Evolutionary conservation across 805 yeast genomes (phyloP).

Genomic region (Maudiozyma turicensis): DNA sequence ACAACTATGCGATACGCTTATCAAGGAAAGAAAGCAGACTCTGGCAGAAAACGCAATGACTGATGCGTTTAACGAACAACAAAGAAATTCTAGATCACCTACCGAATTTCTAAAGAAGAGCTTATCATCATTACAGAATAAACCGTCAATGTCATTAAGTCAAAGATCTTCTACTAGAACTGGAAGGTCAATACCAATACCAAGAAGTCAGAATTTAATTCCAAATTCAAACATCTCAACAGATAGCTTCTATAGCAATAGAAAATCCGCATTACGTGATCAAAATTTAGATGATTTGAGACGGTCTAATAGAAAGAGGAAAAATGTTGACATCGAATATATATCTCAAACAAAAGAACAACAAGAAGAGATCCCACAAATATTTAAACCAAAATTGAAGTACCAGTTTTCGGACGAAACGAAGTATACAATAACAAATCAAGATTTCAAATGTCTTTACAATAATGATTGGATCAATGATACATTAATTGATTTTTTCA

Average conservation of each 20-base stretch:
- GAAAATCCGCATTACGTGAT: neutral
- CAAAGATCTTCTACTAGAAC: neutral
- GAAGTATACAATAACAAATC: conserved; percentile 45
- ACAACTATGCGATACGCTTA: no score
- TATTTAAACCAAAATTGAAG: conserved; percentile 36
- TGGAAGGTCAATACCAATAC: neutral
- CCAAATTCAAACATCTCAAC: neutral
- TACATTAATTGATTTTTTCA: conserved; percentile 73
- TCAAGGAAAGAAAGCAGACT: neutral
- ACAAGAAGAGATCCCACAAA: conserved; percentile 18
- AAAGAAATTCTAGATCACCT: no score
- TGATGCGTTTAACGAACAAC: neutral
- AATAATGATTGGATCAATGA: conserved; percentile 88
- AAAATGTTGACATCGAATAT: conserved; percentile 5
- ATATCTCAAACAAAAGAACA: conserved; percentile 1
- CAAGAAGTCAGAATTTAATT: neutral
- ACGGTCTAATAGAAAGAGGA: neutral
- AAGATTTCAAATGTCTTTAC: conserved; percentile 71
- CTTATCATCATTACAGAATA: neutral
- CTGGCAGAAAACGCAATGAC: neutral
- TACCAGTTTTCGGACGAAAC: conserved; percentile 46
- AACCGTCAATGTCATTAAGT: neutral
- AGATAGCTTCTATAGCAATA: neutral
- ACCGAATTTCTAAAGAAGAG: neutral
- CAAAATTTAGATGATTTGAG: neutral